Evolutionary conservation across 768 basidiomycete species (phyloP), one percentile per base, ranked within the genome.

Genomic region (Boletellus sp.): DNA sequence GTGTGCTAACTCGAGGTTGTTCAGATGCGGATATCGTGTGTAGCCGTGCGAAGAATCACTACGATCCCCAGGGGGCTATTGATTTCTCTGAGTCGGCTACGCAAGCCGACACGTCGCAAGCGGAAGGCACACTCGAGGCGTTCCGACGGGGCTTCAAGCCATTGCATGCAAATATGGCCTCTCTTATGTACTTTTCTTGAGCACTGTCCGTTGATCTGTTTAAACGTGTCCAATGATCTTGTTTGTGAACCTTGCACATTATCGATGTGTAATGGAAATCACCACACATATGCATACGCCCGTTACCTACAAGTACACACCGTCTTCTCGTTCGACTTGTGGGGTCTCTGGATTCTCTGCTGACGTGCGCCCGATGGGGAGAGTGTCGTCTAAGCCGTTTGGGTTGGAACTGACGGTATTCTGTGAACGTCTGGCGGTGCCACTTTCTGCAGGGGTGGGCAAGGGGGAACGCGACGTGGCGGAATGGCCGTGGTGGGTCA

Each of bases 41-140:
- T 61, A 74, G 85, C 1, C 78, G 90, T 3, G 85, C 88, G 0
- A 89, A 86, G 69, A 87, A 89, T 57, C 88, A 91, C 57, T 90
- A 86, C 56, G 79, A 84, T 50, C 87, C 89, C 1, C 70, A 74
- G 17, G 72, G 71, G n/a, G 63, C 69, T 6, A 54, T 87, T 0
- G 78, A 84, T 55, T 74, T 85, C 52, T 79, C 81, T 0, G 85
- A 85, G 12, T 73, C 78, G 0, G 77, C 72, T n/a, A 81, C 80
- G 2, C 72, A 78, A 24, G 60, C 57, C 16, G 75, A 76, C 52
- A 69, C 73, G 1, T 65, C 64, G 1, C 69, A 71, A 47, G 73
- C 69, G 0, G 74, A 75, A 20, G 62, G 67, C 4, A 65, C 72
- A 16, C 68, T 81, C 4, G 76, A 79, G 37, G 71, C 71, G 1